A percentile compares a stretch with the other conserved stretches of the same genome.
Evolutionary conservation across 164 flowering plant species (phyloP).

Genomic region (Umbilicus rupestris): DNA sequence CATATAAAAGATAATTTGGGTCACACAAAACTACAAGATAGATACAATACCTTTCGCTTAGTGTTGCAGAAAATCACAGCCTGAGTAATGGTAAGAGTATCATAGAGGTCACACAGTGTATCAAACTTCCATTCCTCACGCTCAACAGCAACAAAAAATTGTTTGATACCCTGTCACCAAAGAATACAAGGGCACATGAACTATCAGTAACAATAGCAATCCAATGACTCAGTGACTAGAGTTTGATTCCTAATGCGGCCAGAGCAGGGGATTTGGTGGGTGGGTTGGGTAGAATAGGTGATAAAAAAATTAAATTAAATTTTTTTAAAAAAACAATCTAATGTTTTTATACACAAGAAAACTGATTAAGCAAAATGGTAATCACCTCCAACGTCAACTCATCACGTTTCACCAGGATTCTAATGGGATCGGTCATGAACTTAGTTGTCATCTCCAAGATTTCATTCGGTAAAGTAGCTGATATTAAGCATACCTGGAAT

Average conservation of each 20-base stretch:
- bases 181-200: neutral
- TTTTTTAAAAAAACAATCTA: no score
- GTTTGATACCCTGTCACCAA: slow-evolving; percentile 84
- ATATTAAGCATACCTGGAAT: slow-evolving; percentile 75
- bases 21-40: neutral
- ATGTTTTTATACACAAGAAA: neutral
- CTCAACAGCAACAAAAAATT: slow-evolving; percentile 94
- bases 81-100: slow-evolving; percentile 91
- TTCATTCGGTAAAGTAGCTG: slow-evolving; percentile 97
- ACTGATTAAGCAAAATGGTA: neutral
- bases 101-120: slow-evolving; percentile 90
- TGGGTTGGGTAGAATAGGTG: no score
- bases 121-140: slow-evolving; percentile 98
- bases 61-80: slow-evolving; percentile 99
- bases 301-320: no score
- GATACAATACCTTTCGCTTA: slow-evolving; percentile 60
- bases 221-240: no score
- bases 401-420: slow-evolving; percentile 98
- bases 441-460: slow-evolving; percentile 93
- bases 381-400: slow-evolving; percentile 91
- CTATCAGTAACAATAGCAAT: neutral
- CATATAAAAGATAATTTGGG: no score
- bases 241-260: no score
- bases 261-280: no score
- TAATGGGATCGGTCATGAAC: slow-evolving; percentile 96